Conservation (phyloP, 192 early-diverging fungal genomes). For the Lunasporangiospora selenospora region DNA sequence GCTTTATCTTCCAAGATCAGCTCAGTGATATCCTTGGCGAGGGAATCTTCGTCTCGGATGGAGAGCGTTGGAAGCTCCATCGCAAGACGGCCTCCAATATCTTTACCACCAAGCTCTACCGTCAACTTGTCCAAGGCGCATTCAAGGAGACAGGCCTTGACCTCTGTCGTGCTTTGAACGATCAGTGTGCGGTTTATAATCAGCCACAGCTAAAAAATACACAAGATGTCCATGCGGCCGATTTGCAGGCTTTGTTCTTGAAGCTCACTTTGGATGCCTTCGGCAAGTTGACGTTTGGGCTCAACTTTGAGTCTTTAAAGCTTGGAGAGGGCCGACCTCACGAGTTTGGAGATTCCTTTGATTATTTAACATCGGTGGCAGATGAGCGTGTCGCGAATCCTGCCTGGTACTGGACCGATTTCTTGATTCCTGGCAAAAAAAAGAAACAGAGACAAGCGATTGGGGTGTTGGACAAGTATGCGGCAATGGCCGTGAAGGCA, state of each 20-base stretch:
- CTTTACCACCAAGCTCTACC: constrained; percentile 40
- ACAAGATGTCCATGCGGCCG: constrained; percentile 8
- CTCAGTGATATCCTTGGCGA: constrained; percentile 55
- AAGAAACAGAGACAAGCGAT: constrained; percentile 1
- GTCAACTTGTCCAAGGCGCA: constrained; percentile 24
- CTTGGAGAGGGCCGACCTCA: constrained; percentile 15
- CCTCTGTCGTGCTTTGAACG: constrained; percentile 16
- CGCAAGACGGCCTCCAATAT: constrained; percentile 53
- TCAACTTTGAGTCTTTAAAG: constrained; percentile 21
- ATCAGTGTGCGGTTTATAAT: too few species aligned
- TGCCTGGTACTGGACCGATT: constrained; percentile 46
- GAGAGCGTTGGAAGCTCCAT: constrained; percentile 56
- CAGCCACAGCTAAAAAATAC: too few species aligned
- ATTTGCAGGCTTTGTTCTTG: constrained; percentile 54
- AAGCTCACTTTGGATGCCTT: constrained; percentile 51
- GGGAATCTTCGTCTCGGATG: constrained; percentile 67
- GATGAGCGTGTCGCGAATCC: constrained; percentile 25
- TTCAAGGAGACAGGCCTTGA: constrained; percentile 15
- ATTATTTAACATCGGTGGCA: constrained; percentile 48
- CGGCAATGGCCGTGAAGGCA: constrained; percentile 22
- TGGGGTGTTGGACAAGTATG: constrained; percentile 34
- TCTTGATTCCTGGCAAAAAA: constrained; percentile 12
- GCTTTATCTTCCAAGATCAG: constrained; percentile 27
- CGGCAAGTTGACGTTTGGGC: constrained; percentile 44
- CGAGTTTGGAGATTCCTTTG: constrained; percentile 58